Evolutionary conservation across 805 yeast species (phyloP).

Genomic region (Candida saitoana): DNA sequence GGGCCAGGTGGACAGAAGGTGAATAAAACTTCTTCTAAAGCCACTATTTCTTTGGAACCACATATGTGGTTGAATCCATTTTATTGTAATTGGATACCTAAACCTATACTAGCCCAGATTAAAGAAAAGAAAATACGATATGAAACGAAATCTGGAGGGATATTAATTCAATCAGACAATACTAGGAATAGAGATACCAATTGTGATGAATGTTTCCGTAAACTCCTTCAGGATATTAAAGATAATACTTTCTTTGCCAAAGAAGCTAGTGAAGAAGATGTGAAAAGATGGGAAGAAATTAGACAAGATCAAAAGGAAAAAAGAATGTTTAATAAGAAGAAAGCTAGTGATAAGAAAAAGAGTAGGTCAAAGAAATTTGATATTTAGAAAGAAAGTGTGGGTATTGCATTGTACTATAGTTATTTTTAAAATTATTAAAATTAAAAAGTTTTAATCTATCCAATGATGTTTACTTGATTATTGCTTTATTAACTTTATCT

Average conservation of each 20-base stretch:
- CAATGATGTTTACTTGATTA: too few relatives aligned
- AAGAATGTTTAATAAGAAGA: slow-evolving; percentile 31
- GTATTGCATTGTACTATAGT: too few relatives aligned
- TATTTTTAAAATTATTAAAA: too few relatives aligned
- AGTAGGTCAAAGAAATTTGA: slow-evolving; percentile 34
- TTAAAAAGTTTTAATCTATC: too few relatives aligned
- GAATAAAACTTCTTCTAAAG: slow-evolving; percentile 66
- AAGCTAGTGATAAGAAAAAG: slow-evolving; percentile 36
- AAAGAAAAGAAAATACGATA: slow-evolving; percentile 42
- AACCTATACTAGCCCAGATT: slow-evolving; percentile 42
- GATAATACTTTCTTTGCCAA: slow-evolving; percentile 42
- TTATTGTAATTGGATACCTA: slow-evolving; percentile 56
- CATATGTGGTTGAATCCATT: slow-evolving; percentile 41
- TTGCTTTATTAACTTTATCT: too few relatives aligned
- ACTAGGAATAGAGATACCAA: slow-evolving; percentile 58
- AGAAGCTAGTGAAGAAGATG: slow-evolving; percentile 45
- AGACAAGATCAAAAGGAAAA: slow-evolving; percentile 28
- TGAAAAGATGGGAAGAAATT: slow-evolving; percentile 48
- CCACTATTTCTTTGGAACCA: slow-evolving; percentile 49
- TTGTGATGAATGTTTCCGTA: slow-evolving; percentile 53
- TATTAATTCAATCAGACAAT: slow-evolving; percentile 59
- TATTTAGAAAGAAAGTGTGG: too few relatives aligned
- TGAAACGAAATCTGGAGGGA: slow-evolving; percentile 50
- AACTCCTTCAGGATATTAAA: slow-evolving; percentile 52
- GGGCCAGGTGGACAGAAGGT: slow-evolving; percentile 92